Evolutionary conservation across 2,329 filamentous ascomycete species (phyloP), one percentile per base, ranked within the genome.

Genomic region (Pyricularia pennisetigena): DNA sequence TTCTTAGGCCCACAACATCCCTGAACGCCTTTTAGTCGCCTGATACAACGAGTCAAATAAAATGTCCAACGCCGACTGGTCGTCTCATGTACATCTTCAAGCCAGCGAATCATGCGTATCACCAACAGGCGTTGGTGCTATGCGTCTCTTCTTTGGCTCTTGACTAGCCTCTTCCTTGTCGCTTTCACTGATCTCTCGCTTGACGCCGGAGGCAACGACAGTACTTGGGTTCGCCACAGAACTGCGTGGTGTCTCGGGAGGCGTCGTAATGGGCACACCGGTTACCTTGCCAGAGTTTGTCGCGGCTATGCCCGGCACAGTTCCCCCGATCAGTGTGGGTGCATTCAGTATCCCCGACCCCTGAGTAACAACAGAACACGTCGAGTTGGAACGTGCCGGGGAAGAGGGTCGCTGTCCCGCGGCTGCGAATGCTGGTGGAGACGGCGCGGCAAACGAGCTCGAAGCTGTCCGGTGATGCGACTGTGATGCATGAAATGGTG

Each of bases 371-470:
- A 94, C 83, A 12, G 92, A 96, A 0, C 92, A 94, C 0, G 90
- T 86, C 5, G 93, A 96, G 75, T 93, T 96, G n/a, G 92, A 94
- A 70, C 93, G 85, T 1, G 93, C 86, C 12, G 93, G 93, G 24
- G 92, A 95, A 2, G 89, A 86, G 4, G 93, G 91, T 28, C 90
- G 87, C 63, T 86, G 85, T 20, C 30, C 66, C 49, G 85, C 81
- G 35, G 85, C 82, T 70, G 66, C 26, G 23, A 61, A 32, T 2
- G 79, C 78, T n/a, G 85, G 85, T 1, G 84, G 85, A 32, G 86
- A 88, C 63, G 82, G 87, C 70, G 85, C 82, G 69, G 85, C 79
- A 72, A 86, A 80, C 72, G 88, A 82, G 79, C 87, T 80, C 72
- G 80, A 79, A 5, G 86, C 87, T 70, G 84, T 84, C 23, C 87